Evolutionary conservation across 2,329 filamentous ascomycete genomes (phyloP).

Genomic region (Pseudocercospora crystallina): DNA sequence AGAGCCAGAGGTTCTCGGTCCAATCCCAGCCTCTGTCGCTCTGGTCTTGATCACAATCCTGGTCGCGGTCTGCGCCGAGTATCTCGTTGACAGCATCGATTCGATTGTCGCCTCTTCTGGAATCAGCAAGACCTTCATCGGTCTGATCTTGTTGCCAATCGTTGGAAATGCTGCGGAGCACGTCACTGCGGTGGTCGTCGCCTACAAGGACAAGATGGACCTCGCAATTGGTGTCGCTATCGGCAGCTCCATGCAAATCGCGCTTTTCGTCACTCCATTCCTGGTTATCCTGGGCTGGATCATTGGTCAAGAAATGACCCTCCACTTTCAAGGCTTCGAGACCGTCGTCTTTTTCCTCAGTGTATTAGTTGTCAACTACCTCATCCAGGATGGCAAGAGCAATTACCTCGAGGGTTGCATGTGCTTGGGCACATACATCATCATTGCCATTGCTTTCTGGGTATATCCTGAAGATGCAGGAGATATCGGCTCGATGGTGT

Average conservation of each 20-base stretch:
- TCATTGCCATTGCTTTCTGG: slow-evolving; percentile 61
- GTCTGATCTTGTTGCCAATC: slow-evolving; percentile 57
- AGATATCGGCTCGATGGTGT: slow-evolving; percentile 20
- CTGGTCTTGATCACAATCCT: slow-evolving; percentile 50
- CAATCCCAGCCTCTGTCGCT: slow-evolving; percentile 45
- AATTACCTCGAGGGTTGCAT: slow-evolving; percentile 81
- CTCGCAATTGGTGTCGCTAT: slow-evolving; percentile 57
- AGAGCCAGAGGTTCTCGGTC: slow-evolving; percentile 45
- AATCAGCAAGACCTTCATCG: slow-evolving; percentile 58
- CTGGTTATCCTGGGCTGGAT: slow-evolving; percentile 58
- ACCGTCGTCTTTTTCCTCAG: slow-evolving; percentile 83
- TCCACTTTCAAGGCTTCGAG: slow-evolving; percentile 88
- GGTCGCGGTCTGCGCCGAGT: slow-evolving; percentile 54
- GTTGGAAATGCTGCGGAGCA: slow-evolving; percentile 59
- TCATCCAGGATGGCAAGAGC: slow-evolving; percentile 80
- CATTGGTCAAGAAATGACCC: slow-evolving; percentile 56
- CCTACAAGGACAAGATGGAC: slow-evolving; percentile 59
- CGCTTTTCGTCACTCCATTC: slow-evolving; percentile 59
- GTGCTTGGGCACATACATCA: slow-evolving; percentile 56
- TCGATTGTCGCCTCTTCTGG: slow-evolving; percentile 52
- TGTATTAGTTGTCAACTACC: slow-evolving; percentile 82
- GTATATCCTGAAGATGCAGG: slow-evolving; percentile 51
- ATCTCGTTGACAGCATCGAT: slow-evolving; percentile 56
- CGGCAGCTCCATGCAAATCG: slow-evolving; percentile 56
- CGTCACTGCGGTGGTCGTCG: slow-evolving; percentile 55